phyloP scores from a whole-genome alignment of 2,329 filamentous ascomycete genomes.

The Fusarium drepaniforme region DNA sequence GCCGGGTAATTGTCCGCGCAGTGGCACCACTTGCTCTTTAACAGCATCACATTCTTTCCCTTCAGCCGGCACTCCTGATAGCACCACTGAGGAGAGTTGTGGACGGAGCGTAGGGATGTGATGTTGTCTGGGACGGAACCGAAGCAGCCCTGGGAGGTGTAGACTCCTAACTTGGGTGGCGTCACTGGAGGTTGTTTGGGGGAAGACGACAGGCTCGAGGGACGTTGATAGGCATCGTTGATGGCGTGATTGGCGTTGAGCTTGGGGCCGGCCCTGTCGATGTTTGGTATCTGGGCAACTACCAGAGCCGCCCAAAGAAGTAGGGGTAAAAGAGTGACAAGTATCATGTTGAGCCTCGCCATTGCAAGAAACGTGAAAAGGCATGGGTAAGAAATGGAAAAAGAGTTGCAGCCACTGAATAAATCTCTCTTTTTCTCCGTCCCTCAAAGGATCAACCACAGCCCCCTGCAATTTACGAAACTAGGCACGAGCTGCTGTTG shows the following conservation, averaged over 20 bases:
- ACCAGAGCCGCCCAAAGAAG: slow-evolving; percentile 15
- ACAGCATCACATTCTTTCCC: too few species aligned
- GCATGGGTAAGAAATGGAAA: background rate
- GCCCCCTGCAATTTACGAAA: background rate
- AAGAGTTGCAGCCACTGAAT: background rate
- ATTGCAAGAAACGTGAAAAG: slow-evolving; percentile 4
- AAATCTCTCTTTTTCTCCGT: background rate
- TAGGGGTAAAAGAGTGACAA: background rate
- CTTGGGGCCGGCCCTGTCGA: background rate
- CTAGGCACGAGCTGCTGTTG: background rate
- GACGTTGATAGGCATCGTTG: background rate
- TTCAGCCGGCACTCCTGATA: too few species aligned
- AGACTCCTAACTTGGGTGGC: background rate
- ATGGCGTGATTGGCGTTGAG: background rate
- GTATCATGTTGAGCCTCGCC: slow-evolving; percentile 9
- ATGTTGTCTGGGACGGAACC: too few species aligned
- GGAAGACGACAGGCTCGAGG: background rate
- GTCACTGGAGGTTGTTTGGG: background rate
- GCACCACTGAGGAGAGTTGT: too few species aligned
- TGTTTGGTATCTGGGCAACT: slow-evolving; percentile 1
- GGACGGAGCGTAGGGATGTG: too few species aligned
- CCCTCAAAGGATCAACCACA: background rate
- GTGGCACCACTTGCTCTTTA: too few species aligned
- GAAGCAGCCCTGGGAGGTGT: slow-evolving; percentile 8
- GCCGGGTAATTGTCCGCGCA: too few species aligned